phyloP scores from a whole-genome alignment of 352 stramenopile genomes.

The Globisporangium cederbergense region DNA sequence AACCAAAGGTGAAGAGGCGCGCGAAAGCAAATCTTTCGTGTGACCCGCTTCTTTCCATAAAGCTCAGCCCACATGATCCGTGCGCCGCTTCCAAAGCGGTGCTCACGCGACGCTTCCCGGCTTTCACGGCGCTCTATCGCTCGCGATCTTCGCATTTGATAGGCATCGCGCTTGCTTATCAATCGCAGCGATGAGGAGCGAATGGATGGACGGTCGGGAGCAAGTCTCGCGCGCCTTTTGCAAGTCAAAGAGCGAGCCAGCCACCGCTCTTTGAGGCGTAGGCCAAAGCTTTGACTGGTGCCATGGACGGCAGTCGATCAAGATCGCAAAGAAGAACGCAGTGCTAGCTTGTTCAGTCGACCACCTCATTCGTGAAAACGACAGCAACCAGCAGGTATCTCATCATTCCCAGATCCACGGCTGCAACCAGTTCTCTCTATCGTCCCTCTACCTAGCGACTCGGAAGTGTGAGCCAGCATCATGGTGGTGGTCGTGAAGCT shows the following conservation, averaged over 20 bases:
- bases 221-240: neutral
- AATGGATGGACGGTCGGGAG: neutral
- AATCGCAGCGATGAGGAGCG: neutral
- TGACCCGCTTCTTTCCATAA: too few relatives aligned
- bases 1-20: too few relatives aligned
- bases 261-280: neutral
- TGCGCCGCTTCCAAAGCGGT: neutral
- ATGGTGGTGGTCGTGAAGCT: conserved; percentile 6
- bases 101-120: neutral
- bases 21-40: too few relatives aligned
- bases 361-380: neutral
- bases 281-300: neutral
- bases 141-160: conserved; percentile 9
- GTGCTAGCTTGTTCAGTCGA: neutral
- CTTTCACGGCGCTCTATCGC: neutral
- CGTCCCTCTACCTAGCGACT: neutral
- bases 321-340: neutral
- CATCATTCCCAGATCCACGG: neutral
- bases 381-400: neutral
- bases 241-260: neutral
- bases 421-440: neutral
- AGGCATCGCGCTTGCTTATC: neutral
- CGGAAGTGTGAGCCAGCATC: neutral
- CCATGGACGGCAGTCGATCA: neutral
- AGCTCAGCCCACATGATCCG: too few relatives aligned